Base-by-base conservation (phyloP, 768 basidiomycete species). In the Collybiopsis luxurians region DNA sequence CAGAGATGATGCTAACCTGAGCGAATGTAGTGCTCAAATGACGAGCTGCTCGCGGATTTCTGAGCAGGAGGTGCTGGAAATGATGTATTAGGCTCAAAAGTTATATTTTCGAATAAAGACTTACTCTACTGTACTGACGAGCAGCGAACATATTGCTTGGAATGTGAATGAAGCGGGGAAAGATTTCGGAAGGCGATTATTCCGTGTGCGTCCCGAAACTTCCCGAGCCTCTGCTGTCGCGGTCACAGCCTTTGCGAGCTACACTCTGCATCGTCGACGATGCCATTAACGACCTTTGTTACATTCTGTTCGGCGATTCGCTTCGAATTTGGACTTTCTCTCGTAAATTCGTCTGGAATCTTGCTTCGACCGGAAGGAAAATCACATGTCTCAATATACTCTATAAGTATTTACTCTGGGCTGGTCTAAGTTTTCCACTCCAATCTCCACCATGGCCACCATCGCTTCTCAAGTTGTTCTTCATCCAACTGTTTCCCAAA, bases 401-500 rank as follows among this genome's bases (percentile, higher is more conserved):
- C n/a, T 34, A 34, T 34, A 34, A 34, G n/a, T n/a, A n/a, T n/a
- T n/a, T 13, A 34, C 31, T 34, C 31, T 34, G 31, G 31, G 31
- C 31, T 26, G 31, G 23, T 21, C n/a, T 39, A 36, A 38, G 6
- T 19, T 51, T 40, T 43, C 11, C 34, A 26, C 26, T 56, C 47
- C 38, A 21, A 49, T 63, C 27, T 47, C 54, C 53, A 63, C 53
- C 60, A 82, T 83, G 80, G 74, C 78, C 59, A 75, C 67, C 62
- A 61, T 84, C 50, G 86, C 86, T 23, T 84, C 87, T 19, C 90
- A 95, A 65, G 67, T 96, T 60, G 79, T 98, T 56, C 81, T 98
- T 44, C 94, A 98, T 64, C 96, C 96, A 9, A 75, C 80, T 1
- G 78, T 92, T 30, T 87, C 89, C 34, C 84, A 89, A 60, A 72